Evolutionary conservation across 192 early-diverging fungal genomes (phyloP), one percentile per base, ranked within the genome.

Genomic region (Entophlyctis luteolus): DNA sequence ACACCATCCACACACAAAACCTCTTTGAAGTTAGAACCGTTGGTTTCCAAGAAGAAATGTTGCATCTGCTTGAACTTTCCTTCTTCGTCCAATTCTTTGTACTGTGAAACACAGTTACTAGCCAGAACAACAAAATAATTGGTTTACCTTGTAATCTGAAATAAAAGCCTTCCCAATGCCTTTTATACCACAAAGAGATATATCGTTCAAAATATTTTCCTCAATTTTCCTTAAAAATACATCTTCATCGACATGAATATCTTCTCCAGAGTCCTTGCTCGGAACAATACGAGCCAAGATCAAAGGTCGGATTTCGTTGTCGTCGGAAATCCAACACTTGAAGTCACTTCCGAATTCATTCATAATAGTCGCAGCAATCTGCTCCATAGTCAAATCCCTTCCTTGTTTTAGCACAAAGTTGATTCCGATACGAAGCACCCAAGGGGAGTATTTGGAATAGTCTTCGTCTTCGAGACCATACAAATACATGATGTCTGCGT

Each of bases 11-110:
- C 83, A 67, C 87, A 80, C 68, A 99, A 79, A 33, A 96, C 95
- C 48, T 92, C 87, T 59, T 82, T 82, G 69, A 99, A 73, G 55
- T 95, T 96, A 68, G 87, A 90, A 37, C 97, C 97, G 65, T 94
- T 93, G 8, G 95, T 98, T 60, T 97, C 93, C 31, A 99, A 82
- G 63, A 86, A 81, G 81, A 86, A 89, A 67, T 93, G 91, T 32
- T 75, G 77, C 27, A 81, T 82, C 31, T 78, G 77, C 4, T 74
- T 39, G 50, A 48, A 68, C 47, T 68, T 68, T 1, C 67, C 67
- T 10, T 56, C 56, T 18, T 37, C 45, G 34, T 68, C 59, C 20
- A 70, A 47, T 37, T 37, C 67, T 27, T 68, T 56, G 55, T 58
- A 68, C 67, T 68, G 52, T 12, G 23, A 53, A 59, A 47, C 22